Percentiles rank a stretch among this genome's conserved stretches.
Conservation (phyloP, 106 monocot species). For the Acanthochlamys bracteata region DNA sequence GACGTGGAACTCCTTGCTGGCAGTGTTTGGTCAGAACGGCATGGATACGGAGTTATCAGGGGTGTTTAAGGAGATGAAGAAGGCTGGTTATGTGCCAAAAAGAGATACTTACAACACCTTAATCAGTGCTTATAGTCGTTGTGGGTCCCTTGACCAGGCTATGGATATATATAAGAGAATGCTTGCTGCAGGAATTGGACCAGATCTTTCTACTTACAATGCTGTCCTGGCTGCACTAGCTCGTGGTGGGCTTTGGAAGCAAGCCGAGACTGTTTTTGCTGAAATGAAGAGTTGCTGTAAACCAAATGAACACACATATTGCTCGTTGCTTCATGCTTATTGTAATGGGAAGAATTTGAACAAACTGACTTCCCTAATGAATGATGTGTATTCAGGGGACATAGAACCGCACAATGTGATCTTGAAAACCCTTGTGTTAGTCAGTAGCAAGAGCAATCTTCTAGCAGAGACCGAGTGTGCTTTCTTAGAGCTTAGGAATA, state of each 20-base stretch:
- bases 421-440: constrained; percentile 86
- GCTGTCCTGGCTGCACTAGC: constrained; percentile 86
- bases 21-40: constrained; percentile 91
- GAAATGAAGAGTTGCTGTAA: constrained; percentile 84
- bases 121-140: constrained; percentile 92
- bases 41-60: constrained; percentile 71
- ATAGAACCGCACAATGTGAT: constrained; percentile 62
- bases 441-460: constrained; percentile 82
- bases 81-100: constrained; percentile 88
- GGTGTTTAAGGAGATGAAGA: constrained; percentile 98
- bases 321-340: constrained; percentile 93
- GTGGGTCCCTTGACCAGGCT: constrained; percentile 70
- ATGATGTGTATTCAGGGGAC: constrained; percentile 55
- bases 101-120: constrained; percentile 92
- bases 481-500: constrained; percentile 61
- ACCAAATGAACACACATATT: constrained; percentile 74
- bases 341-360: constrained; percentile 64
- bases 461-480: constrained; percentile 61
- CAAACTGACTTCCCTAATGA: constrained; percentile 41
- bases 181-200: constrained; percentile 68
- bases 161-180: constrained; percentile 92
- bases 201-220: constrained; percentile 92
- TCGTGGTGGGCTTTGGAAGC: constrained; percentile 80
- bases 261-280: constrained; percentile 65
- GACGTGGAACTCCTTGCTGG: constrained; percentile 88